phyloP scores from a whole-genome alignment of 371 early-diverging fungal species.

The Mucor piriformis region DNA sequence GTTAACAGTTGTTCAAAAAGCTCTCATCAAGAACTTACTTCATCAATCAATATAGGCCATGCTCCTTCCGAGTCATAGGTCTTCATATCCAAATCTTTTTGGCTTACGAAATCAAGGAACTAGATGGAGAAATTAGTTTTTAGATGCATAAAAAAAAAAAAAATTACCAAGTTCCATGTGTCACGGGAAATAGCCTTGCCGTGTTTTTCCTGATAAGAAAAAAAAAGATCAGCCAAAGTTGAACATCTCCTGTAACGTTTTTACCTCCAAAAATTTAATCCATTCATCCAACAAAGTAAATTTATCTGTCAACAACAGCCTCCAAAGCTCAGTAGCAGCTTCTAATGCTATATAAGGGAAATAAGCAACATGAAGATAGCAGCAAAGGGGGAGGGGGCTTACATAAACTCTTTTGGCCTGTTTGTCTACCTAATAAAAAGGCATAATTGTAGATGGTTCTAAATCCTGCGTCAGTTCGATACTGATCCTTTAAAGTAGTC shows the following conservation, averaged over 20 bases:
- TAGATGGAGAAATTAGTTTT: conserved; percentile 23
- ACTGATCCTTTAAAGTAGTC: conserved; percentile 50
- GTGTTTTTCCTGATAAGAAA: conserved; percentile 59
- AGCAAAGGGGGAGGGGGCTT: conserved; percentile 4
- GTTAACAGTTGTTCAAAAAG: background rate
- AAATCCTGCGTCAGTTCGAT: conserved; percentile 57
- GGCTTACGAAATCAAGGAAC: conserved; percentile 79
- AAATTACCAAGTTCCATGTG: conserved; percentile 80
- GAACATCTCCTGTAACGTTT: too few relatives aligned
- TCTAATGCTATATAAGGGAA: conserved; percentile 58
- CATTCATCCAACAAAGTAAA: conserved; percentile 72
- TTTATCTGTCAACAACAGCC: conserved; percentile 61
- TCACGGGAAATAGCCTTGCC: conserved; percentile 81
- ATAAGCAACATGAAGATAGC: background rate
- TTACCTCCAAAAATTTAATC: conserved; percentile 70
- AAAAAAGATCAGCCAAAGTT: background rate
- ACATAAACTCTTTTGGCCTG: conserved; percentile 80
- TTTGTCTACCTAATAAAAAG: conserved; percentile 70
- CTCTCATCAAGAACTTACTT: too few relatives aligned
- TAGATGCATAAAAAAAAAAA: background rate
- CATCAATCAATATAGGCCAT: conserved; percentile 84
- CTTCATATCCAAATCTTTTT: conserved; percentile 60
- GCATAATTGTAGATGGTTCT: conserved; percentile 80
- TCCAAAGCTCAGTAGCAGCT: conserved; percentile 79
- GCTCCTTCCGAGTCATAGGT: conserved; percentile 81